Percentiles rank a stretch among this genome's conserved stretches.
Evolutionary conservation across 306 rosid species (phyloP).

Genomic region (Corylus avellana): DNA sequence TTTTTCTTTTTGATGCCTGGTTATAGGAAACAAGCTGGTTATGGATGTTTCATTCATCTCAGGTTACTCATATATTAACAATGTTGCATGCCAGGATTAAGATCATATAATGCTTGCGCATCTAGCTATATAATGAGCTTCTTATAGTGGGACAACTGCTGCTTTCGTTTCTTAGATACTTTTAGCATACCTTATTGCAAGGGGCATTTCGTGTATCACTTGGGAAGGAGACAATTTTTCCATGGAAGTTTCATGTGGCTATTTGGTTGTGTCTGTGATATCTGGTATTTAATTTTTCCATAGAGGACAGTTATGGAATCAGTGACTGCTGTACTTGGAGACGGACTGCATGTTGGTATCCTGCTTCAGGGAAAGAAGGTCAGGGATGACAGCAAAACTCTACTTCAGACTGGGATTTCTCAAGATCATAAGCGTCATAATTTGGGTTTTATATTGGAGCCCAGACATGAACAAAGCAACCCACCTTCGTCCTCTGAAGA

Average conservation of each 20-base stretch:
- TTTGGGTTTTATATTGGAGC: conserved; percentile 76
- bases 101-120: neutral
- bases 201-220: neutral
- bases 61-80: neutral
- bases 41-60: neutral
- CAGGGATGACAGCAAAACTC: conserved; percentile 67
- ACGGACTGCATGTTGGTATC: conserved; percentile 75
- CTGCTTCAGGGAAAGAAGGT: conserved; percentile 74
- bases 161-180: neutral
- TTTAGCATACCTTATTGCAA: neutral
- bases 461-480: conserved; percentile 41
- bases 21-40: neutral
- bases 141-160: neutral
- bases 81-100: neutral
- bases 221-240: neutral
- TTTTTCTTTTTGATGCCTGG: neutral
- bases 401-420: conserved; percentile 72
- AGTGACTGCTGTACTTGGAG: conserved; percentile 62
- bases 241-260: neutral
- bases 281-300: neutral
- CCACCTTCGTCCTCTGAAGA: conserved; percentile 36
- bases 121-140: neutral
- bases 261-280: neutral
- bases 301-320: conserved; percentile 74
- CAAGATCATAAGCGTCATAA: conserved; percentile 54